A percentile compares a stretch with the other conserved stretches of the same genome.
phyloP scores from a whole-genome alignment of 1,284 basidiomycete species.

The Fomitiporia mediterranea region DNA sequence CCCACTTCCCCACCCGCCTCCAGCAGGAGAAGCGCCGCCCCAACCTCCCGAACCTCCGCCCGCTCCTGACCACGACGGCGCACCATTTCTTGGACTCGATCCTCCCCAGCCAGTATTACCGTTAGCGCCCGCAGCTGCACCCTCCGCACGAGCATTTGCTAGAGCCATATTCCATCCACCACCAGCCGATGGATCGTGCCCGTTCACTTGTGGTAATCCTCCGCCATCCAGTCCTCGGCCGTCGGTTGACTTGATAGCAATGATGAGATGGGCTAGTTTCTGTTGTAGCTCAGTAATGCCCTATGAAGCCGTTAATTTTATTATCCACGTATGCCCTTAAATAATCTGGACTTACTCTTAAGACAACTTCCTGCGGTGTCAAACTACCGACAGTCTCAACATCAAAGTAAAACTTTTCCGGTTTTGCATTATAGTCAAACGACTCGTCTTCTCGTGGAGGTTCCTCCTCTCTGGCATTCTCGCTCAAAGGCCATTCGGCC shows the following conservation, averaged over 20 bases:
- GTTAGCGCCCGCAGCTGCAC: not conserved
- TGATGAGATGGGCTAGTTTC: constrained; percentile 77
- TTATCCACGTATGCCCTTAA: not conserved
- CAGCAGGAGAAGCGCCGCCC: constrained; percentile 22
- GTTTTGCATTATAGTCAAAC: constrained; percentile 86
- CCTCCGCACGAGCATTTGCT: not conserved
- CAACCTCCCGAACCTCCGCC: constrained; percentile 10
- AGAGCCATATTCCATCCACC: constrained; percentile 27
- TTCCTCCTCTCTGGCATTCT: constrained; percentile 81
- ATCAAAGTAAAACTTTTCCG: constrained; percentile 86
- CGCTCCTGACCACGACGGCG: constrained; percentile 23
- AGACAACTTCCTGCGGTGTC: constrained; percentile 82
- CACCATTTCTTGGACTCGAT: constrained; percentile 28
- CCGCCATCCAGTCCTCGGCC: not conserved
- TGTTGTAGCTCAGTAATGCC: constrained; percentile 78
- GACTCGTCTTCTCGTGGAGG: constrained; percentile 70
- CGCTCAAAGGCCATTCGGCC: constrained; percentile 79
- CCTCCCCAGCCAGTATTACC: constrained; percentile 22
- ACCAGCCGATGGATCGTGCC: constrained; percentile 23
- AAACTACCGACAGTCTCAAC: constrained; percentile 90
- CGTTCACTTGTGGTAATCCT: constrained; percentile 21
- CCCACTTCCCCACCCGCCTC: constrained; percentile 23
- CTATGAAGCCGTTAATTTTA: constrained; percentile 33
- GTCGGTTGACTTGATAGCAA: constrained; percentile 66
- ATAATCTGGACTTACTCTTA: constrained; percentile 51